Evolutionary conservation across 805 yeast species (phyloP), one percentile per base, ranked within the genome.

Genomic region (Metschnikowia peoriensis): DNA sequence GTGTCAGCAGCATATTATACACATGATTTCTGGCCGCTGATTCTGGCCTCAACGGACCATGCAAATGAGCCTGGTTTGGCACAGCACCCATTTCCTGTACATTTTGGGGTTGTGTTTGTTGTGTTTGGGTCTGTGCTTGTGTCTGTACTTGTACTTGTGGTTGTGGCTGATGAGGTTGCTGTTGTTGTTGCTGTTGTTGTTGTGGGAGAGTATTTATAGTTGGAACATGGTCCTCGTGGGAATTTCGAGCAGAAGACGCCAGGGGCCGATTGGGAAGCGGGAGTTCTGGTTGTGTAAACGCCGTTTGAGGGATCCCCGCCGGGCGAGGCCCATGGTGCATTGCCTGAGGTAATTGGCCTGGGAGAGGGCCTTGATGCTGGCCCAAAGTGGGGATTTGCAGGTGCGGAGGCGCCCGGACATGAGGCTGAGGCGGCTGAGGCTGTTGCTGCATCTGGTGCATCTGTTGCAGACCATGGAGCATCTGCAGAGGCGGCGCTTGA

Each of bases 391-490:
- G 43, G 9, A 41, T 27, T 32, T 17, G 43, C 15, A 34, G 28
- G 10, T 27, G 29, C n/a, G 39, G 39, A 17, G 22, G 38, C 14
- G 40, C 45, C 29, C 51, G 29, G 50, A 49, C 49, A 10, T 49
- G 53, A 35, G 50, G 22, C 4, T 22, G 22, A 22, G 22, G 22
- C 22, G 22, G 22, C 22, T 22, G 22, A 22, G 22, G 22, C 22
- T 22, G 22, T 4, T 22, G 22, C 22, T 22, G 22, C 22, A 22
- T 22, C 22, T 22, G 22, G 22, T 22, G 56, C 40, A 42, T 22
- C 17, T 42, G 51, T 43, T 27, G 48, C 54, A 50, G 50, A 11
- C 52, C 56, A 34, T 55, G 57, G 35, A 51, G 55, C 56, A 56
- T 55, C 38, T 51, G 53, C 41, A 51, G 56, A 35, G 51, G 55